Evolutionary conservation across 73 alveolate genomes (phyloP).

Genomic region (Diophrys sp.): DNA sequence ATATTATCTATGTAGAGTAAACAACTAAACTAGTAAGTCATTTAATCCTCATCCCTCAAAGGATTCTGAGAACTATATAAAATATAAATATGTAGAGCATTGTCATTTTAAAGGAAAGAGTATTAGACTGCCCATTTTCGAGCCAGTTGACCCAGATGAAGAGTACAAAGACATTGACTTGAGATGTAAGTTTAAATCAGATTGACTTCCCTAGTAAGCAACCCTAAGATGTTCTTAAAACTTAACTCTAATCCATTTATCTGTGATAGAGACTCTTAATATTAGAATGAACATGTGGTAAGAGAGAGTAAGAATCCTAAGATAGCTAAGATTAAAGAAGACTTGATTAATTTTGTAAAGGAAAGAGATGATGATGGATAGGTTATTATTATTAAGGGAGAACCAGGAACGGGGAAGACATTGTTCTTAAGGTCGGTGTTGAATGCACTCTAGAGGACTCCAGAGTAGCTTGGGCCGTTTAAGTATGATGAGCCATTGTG

Average conservation of each 20-base stretch:
- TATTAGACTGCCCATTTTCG: conserved; percentile 50
- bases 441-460: conserved; percentile 2
- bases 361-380: not conserved
- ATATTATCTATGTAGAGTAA: conserved; percentile 29
- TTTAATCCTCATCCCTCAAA: not conserved
- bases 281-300: conserved; percentile 10
- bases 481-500: conserved; percentile 6
- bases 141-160: conserved; percentile 56
- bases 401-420: conserved; percentile 28
- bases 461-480: conserved; percentile 1
- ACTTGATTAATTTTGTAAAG: conserved; percentile 10
- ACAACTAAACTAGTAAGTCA: conserved; percentile 30
- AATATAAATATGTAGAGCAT: conserved; percentile 46
- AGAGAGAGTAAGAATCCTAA: conserved; percentile 29
- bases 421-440: conserved; percentile 11
- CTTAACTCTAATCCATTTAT: conserved; percentile 53
- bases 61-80: conserved; percentile 43
- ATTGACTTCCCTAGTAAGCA: conserved; percentile 2
- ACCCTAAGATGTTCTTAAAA: conserved; percentile 21
- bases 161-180: conserved; percentile 4
- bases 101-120: conserved; percentile 58
- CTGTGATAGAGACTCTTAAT: conserved; percentile 33
- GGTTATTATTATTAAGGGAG: conserved; percentile 12
- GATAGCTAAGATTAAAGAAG: not conserved
- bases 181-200: not conserved